phyloP scores from a whole-genome alignment of 805 yeast genomes.

The Pichia occidentalis region DNA sequence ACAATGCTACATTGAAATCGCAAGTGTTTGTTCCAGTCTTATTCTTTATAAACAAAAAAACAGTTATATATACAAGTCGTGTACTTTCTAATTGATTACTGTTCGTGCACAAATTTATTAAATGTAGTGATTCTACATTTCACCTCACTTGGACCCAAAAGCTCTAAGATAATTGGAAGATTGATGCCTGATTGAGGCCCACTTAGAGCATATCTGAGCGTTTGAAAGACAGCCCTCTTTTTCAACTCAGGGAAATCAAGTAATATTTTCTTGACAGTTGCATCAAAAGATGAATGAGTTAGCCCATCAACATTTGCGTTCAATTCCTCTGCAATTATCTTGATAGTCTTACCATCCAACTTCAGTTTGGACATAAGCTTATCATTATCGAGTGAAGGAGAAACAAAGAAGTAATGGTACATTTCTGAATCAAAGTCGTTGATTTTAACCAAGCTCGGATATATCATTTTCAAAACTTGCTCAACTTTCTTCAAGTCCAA shows the following conservation, averaged over 20 bases:
- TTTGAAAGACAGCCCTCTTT: constrained; percentile 44
- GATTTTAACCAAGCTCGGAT: constrained; percentile 45
- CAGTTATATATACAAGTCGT: constrained; percentile 4
- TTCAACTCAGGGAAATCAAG: constrained; percentile 12
- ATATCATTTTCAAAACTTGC: constrained; percentile 37
- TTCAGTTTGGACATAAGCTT: constrained; percentile 14
- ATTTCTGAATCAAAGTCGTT: constrained; percentile 41
- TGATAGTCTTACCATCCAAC: constrained; percentile 13
- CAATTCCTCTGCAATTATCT: constrained; percentile 8
- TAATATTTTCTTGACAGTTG: constrained; percentile 6
- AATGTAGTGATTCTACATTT: constrained; percentile 22
- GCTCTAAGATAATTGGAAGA: constrained; percentile 47
- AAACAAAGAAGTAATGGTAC: constrained; percentile 44
- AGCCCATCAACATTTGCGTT: constrained; percentile 10
- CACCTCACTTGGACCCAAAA: constrained; percentile 44
- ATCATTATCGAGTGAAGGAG: constrained; percentile 27
- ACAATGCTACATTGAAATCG: no score
- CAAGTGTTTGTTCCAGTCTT: no score
- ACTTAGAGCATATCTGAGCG: constrained; percentile 60
- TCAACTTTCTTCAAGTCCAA: constrained; percentile 30
- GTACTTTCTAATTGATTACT: not conserved
- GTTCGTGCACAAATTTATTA: constrained; percentile 2
- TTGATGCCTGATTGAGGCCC: constrained; percentile 68
- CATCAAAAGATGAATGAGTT: constrained; percentile 12
- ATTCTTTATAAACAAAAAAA: not conserved